Evolutionary conservation across 805 yeast genomes (phyloP), one percentile per base, ranked within the genome.

Genomic region (Schwanniomyces sp.): DNA sequence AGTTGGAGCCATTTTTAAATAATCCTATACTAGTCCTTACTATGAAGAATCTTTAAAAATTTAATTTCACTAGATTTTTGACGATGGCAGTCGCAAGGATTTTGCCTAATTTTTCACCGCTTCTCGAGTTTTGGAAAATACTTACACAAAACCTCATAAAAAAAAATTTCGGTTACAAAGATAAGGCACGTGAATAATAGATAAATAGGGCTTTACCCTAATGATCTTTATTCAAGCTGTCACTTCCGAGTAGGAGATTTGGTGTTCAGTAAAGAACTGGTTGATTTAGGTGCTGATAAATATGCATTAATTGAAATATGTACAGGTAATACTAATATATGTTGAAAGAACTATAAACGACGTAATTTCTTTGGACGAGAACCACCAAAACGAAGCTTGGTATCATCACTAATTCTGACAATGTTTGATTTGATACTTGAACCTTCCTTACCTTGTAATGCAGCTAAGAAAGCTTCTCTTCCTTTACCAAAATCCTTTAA

Each of bases 341-440:
- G 27, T 37, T 21, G 25, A 12, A 14, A 39, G 32, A 39, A 14
- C 29, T 71, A 83, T 60, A 86, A 73, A 72, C 95, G 84, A 75
- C 97, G 86, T 48, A 76, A 76, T 64, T 84, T 82, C 69, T 92
- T 95, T 17, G 96, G 77, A 59, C 94, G 82, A 41, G 81, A 85
- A 76, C 98, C 98, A 76, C 99, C 99, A 61, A 89, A 89, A 68
- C 88, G 86, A 74, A 92, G 77, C 48, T 80, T 80, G 5, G 99
- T 90, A 54, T 79, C 76, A 60, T 92, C 98, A 42, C 86, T 78
- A 28, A 92, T 71, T 58, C 91, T 81, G 29, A 79, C 78, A 34
- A 94, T 79, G 46, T 79, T 74, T n/a, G 78, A 76, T 61, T 89
- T 80, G 34, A 94, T 74, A 28, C 74, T 67, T 37, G 76, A 69